These are phyloP conservation scores for Leccinum variicolor DNA, from an alignment of 768 basidiomycete genomes.

Conservation along the genomic window DNA sequence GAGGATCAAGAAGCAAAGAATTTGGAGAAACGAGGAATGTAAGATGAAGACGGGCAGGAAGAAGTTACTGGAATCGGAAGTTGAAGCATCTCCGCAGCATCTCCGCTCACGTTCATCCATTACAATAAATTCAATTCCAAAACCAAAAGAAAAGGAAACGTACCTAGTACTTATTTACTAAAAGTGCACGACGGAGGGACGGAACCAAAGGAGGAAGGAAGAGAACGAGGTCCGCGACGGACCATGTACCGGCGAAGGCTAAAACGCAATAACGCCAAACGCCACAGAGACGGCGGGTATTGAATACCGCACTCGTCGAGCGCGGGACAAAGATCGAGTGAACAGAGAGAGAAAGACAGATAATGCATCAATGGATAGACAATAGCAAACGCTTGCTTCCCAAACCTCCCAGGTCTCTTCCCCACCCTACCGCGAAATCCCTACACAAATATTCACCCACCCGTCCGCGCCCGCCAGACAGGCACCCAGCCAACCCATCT, in stretches of 20 bases:
- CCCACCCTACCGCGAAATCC: constrained; percentile 34
- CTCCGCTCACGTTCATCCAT: constrained; percentile 13
- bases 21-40: background rate
- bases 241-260: background rate
- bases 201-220: background rate
- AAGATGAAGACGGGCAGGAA: background rate
- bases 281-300: background rate
- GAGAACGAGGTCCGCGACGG: background rate
- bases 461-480: constrained; percentile 93
- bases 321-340: background rate
- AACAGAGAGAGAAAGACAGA: background rate
- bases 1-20: background rate
- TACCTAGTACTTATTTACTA: constrained; percentile 5
- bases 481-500: constrained; percentile 92
- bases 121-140: constrained; percentile 1
- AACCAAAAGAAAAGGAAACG: constrained; percentile 3
- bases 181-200: constrained; percentile 2
- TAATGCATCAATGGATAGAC: background rate
- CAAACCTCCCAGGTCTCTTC: background rate
- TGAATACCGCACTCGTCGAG: background rate
- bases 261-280: background rate
- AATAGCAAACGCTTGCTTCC: background rate
- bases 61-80: background rate
- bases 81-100: background rate
- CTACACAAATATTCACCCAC: constrained; percentile 89